Base-by-base conservation (phyloP, 768 basidiomycete species). In the Rhodotorula babjevae region DNA sequence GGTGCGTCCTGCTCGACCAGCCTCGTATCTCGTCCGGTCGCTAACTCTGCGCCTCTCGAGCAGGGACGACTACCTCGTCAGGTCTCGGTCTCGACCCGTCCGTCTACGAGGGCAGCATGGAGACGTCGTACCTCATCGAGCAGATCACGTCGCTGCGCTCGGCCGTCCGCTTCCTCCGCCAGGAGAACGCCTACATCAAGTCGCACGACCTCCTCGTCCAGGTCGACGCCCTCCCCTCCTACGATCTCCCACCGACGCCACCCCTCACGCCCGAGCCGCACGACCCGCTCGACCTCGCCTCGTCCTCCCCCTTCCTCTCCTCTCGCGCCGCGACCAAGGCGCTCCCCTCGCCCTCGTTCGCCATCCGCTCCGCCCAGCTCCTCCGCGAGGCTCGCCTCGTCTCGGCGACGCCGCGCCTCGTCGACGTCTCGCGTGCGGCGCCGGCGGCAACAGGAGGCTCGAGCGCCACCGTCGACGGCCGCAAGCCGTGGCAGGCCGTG, bases 171-270 rank as follows among this genome's bases (percentile, higher is more conserved):
- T 97, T 90, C 87, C 84, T 99, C n/a, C 88, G 94, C 33, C 88
- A 85, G 49, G 94, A 98, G 81, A 98, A 98, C 80, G 86, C 91
- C 5, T 93, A 91, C 79, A 88, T 98, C 82, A 93, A 90, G 79
- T 92, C 93, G 5, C 91, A 92, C 80, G 92, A 94, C 77, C 85
- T 98, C 0, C 87, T 97, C 69, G 85, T 86, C 63, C 90, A 92
- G 76, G 88, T 98, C 67, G 87, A 89, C 73, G 79, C 87, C 12
- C 84, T 98, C 90, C 27, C 83, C 83, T 0, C 86, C 91, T n/a
- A 83, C 85, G 9, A 83, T 83, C 62, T 78, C 72, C 61, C 84
- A 84, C 84, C 87, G 11, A 89, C 90, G 3, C 90, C 90, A 2
- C 86, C 88, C 0, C 83, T 89, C 36, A 86, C 86, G 50, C 84